Evolutionary conservation across 768 basidiomycete species (phyloP).

Genomic region (Amanita phalloides): DNA sequence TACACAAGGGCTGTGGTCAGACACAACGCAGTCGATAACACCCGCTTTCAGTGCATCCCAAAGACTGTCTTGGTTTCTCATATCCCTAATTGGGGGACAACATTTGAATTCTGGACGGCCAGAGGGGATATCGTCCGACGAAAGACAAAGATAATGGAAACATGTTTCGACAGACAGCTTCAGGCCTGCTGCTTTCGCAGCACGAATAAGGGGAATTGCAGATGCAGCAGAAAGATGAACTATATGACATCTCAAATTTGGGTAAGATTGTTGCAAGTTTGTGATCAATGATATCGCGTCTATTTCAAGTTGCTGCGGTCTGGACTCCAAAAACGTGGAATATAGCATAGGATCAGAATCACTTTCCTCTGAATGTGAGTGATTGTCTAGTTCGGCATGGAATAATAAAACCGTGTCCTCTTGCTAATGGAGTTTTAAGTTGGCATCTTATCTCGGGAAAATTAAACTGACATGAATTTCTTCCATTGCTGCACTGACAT

Average conservation of each 20-base stretch:
- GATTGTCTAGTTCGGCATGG: constrained; percentile 76
- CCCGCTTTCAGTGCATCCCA: constrained; percentile 80
- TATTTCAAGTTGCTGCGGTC: constrained; percentile 71
- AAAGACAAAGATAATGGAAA: constrained; percentile 89
- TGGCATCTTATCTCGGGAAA: constrained; percentile 5
- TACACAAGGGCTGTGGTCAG: constrained; percentile 92
- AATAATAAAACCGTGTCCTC: constrained; percentile 70
- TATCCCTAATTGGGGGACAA: constrained; percentile 84
- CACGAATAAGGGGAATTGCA: constrained; percentile 67
- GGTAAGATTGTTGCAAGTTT: constrained; percentile 47
- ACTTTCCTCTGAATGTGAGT: neutral
- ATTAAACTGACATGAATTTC: constrained; percentile 49
- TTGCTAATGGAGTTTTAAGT: constrained; percentile 29
- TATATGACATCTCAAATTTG: constrained; percentile 76
- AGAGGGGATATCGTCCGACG: constrained; percentile 59
- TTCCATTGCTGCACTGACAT: constrained; percentile 62
- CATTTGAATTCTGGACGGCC: constrained; percentile 89
- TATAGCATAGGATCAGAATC: constrained; percentile 44
- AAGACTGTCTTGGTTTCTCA: constrained; percentile 58
- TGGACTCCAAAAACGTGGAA: constrained; percentile 74
- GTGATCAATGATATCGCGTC: constrained; percentile 76
- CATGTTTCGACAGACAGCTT: constrained; percentile 92
- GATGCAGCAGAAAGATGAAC: constrained; percentile 88
- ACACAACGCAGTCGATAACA: constrained; percentile 86
- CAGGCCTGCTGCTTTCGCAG: constrained; percentile 51